Percentiles rank a stretch among this genome's conserved stretches.
phyloP scores from a whole-genome alignment of 169 alveolate genomes.

The Neospora caninum region DNA sequence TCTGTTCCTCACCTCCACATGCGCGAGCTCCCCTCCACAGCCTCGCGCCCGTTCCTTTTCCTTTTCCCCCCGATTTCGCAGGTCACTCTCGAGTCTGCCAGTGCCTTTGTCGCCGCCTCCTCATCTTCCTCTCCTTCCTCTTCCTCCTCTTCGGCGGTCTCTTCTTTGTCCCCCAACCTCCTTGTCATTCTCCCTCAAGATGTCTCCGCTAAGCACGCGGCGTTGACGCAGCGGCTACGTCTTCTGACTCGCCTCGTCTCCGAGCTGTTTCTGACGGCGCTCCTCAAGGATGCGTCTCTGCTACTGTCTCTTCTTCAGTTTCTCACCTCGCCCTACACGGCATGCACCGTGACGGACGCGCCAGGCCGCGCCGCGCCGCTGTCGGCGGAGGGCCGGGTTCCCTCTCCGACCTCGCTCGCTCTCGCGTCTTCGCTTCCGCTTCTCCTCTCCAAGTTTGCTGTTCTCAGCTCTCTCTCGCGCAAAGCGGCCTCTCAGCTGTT shows the following conservation, averaged over 20 bases:
- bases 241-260: background rate
- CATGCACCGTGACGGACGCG: background rate
- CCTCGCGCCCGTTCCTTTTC: background rate
- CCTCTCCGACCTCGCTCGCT: background rate
- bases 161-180: background rate
- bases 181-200: background rate
- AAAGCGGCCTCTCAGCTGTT: background rate
- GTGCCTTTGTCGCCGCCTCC: background rate
- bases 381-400: background rate
- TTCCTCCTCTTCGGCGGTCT: background rate
- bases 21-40: background rate
- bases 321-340: background rate
- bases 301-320: background rate
- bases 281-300: background rate
- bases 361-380: background rate
- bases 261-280: background rate
- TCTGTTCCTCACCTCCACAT: background rate
- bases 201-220: background rate
- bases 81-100: background rate
- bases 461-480: background rate
- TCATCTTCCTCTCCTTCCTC: background rate
- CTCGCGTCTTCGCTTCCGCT: background rate
- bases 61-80: background rate
- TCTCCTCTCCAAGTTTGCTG: background rate
- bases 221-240: slow-evolving; percentile 11